Evolutionary conservation across 2,329 filamentous ascomycete genomes (phyloP).

Genomic region (Aureobasidium sp.): DNA sequence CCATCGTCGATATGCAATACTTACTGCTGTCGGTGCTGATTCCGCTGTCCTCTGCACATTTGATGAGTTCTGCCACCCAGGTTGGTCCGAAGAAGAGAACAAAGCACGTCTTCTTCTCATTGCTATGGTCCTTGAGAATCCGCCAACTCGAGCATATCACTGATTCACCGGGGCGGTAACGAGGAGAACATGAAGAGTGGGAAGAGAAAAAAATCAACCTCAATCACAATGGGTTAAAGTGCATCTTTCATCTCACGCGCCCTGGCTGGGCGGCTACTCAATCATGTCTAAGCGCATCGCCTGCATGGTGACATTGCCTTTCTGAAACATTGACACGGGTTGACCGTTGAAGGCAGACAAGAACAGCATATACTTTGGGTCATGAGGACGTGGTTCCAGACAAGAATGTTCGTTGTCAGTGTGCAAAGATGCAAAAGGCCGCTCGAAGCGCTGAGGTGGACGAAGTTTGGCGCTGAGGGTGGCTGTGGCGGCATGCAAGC

Average conservation of each 20-base stretch:
- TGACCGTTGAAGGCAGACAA: too few species aligned
- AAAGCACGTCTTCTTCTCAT: conserved; percentile 6
- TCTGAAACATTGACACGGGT: background rate
- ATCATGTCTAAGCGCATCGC: background rate
- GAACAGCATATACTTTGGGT: background rate
- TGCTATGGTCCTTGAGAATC: background rate
- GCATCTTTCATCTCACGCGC: conserved; percentile 5
- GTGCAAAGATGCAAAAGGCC: background rate
- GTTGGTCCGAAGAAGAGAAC: background rate
- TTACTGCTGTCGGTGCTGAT: background rate
- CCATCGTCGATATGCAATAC: too few species aligned
- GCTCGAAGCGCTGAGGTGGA: background rate
- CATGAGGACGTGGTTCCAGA: background rate
- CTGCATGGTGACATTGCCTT: background rate
- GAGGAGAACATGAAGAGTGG: background rate
- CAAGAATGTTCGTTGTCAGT: background rate
- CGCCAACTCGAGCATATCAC: background rate
- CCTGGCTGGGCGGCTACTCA: conserved; percentile 5
- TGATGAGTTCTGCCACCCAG: conserved; percentile 8
- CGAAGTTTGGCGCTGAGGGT: background rate
- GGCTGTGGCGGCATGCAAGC: background rate
- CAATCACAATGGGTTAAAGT: background rate
- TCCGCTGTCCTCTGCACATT: background rate
- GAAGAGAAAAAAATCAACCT: background rate
- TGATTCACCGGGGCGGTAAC: background rate